Base-by-base conservation (phyloP, 768 basidiomycete genomes). In the Boletus vermiculosoides region DNA sequence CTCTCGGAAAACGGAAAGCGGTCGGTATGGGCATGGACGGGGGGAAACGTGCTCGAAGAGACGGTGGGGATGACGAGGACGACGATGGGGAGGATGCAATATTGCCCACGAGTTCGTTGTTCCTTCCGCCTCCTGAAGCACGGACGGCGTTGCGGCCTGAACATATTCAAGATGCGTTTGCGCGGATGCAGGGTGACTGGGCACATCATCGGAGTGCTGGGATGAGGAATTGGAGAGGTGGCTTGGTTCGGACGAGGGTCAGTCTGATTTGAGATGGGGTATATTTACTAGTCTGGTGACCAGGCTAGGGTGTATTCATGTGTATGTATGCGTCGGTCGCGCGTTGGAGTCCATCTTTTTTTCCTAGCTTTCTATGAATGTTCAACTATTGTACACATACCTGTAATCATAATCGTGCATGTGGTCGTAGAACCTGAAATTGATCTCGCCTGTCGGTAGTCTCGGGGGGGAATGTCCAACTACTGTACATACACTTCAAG, bases 161-260 rank as follows among this genome's bases (percentile, higher is more conserved):
- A 55, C 94, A 96, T 66, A 92, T 96, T 11, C 88, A 92, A 62
- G 92, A 94, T 70, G 94, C 94, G 0, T 96, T 94, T 68, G 77
- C 90, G 3, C 77, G 92, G 57, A 94, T 96, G 88, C 93, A 95
- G 71, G 80, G 85, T 6, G 87, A 94, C 59, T 90, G 90, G 85
- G 78, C 86, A 3, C 88, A 92, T 64, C 78, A 80, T 40, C 85
- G 93, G 49, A 87, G 87, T 23, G 91, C 90, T 2, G 93, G 93
- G 1, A 90, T 94, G 84, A 79, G 85, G 58, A 92, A 95, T 69
- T 96, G 90, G 88, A 80, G 92, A 50, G 92, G 92, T 5, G 94
- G 94, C 0, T 77, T 95, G 37, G 78, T 89, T 33, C 80, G 92
- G 69, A 90, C 91, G 20, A 81, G 83, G 55, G 84, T 93, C 71